Evolutionary conservation across 1,284 basidiomycete genomes (phyloP), one percentile per base, ranked within the genome.

Genomic region (Apiotrichum laibachii): DNA sequence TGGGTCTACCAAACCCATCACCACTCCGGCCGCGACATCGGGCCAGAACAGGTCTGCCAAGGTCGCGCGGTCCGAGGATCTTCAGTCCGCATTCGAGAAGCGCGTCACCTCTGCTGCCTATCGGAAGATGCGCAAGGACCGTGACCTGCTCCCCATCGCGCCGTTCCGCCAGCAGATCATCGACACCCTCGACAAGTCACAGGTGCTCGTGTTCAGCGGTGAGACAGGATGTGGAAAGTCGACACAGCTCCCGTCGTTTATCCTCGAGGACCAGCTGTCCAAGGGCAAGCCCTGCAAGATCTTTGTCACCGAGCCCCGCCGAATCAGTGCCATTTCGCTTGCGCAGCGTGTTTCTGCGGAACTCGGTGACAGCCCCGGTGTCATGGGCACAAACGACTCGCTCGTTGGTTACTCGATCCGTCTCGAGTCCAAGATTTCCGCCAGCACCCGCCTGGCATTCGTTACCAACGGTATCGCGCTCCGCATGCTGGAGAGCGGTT

Each of bases 141-240:
- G 94, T 44, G 86, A 88, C 57, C 80, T 77, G 13, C 81, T 99
- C 2, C 96, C 96, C 0, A 99, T 99, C 68, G 90, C 93, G 13
- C 81, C 83, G 18, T 94, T 92, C 79, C 85, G 92, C 34, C 75
- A 88, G 5, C 79, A 85, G 49, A 96, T 99, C 55, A 80, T 91
- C 21, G 80, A 85, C 7, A 83, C 84, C 0, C 79, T 99, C 48
- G 86, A 89, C 50, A 77, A 81, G n/a, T 86, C 87, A 7, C 94
- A 96, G 71, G 85, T 97, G 18, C 82, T 98, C 43, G 93, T 99
- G 0, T 82, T 99, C 1, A 95, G 92, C 69, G 96, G 96, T 47
- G 96, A 99, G 80, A 99, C 96, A 6, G 96, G 96, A 67, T 99
- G 92, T 70, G 96, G 95, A 16, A 99, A 99, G 80, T 97, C 94